Conservation (phyloP, 75 land plant species). For the Ceratopteris richardii region DNA sequence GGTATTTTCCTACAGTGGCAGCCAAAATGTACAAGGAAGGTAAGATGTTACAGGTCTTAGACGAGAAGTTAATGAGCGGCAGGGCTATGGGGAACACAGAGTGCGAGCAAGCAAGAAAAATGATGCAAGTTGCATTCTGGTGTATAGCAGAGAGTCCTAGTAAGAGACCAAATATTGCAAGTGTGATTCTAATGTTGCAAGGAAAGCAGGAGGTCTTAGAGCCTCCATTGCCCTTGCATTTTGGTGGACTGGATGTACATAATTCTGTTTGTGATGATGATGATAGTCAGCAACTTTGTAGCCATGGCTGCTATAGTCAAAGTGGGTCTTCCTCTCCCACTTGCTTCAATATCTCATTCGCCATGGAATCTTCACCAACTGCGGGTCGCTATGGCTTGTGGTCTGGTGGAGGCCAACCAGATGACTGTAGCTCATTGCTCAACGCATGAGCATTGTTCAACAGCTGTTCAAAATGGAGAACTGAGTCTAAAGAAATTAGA, state of each 20-base stretch:
- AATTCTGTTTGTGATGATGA: no score
- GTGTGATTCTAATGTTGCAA: not conserved
- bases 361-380: no score
- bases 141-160: not conserved
- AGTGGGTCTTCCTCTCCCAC: no score
- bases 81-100: not conserved
- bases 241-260: not conserved
- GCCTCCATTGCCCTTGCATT: constrained; percentile 1
- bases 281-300: no score
- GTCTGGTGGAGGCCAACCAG: no score
- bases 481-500: no score
- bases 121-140: constrained; percentile 2
- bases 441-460: no score
- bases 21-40: not conserved
- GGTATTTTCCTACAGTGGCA: constrained; percentile 6
- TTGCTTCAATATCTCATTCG: no score
- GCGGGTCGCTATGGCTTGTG: no score
- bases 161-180: not conserved
- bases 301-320: no score
- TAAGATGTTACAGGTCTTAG: not conserved
- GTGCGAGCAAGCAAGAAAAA: not conserved
- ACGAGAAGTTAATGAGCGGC: not conserved
- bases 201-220: not conserved
- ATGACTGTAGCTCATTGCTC: no score
- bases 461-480: no score